Evolutionary conservation across 768 basidiomycete genomes (phyloP).

Genomic region (Calocybe indica): DNA sequence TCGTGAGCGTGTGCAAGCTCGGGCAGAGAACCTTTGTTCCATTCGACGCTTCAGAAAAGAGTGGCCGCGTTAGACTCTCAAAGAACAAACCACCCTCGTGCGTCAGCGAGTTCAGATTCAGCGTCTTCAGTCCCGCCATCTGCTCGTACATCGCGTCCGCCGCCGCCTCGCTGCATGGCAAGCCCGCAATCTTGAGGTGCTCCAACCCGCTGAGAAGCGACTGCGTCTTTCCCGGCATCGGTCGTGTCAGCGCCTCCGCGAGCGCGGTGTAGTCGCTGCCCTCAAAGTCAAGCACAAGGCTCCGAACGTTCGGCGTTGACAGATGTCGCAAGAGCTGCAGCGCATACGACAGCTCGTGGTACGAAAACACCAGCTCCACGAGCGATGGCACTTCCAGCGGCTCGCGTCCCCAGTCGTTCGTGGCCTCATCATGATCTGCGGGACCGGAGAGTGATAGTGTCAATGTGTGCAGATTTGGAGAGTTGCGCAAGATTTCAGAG

Average conservation of each 20-base stretch:
- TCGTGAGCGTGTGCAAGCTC: constrained; percentile 40
- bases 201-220: constrained; percentile 45
- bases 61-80: constrained; percentile 13
- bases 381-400: constrained; percentile 34
- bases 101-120: constrained; percentile 29
- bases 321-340: constrained; percentile 32
- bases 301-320: constrained; percentile 31
- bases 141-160: constrained; percentile 37
- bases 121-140: constrained; percentile 37
- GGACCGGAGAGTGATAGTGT: constrained; percentile 57
- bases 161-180: constrained; percentile 33
- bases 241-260: constrained; percentile 34
- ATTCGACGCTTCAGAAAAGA: constrained; percentile 7
- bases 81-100: constrained; percentile 27
- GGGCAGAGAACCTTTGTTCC: constrained; percentile 37
- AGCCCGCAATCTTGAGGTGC: constrained; percentile 43
- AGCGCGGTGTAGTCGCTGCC: constrained; percentile 48
- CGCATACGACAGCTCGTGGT: constrained; percentile 33
- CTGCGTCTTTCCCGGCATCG: constrained; percentile 30
- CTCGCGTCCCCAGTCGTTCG: constrained; percentile 27
- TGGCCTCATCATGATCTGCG: constrained; percentile 24
- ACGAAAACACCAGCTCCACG: constrained; percentile 29
- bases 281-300: constrained; percentile 52
- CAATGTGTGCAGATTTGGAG: constrained; percentile 49
- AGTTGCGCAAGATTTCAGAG: constrained; percentile 40